These are phyloP conservation scores for Erysimum cheiranthoides DNA, from an alignment of 345 rosid species.

Conservation along the genomic window DNA sequence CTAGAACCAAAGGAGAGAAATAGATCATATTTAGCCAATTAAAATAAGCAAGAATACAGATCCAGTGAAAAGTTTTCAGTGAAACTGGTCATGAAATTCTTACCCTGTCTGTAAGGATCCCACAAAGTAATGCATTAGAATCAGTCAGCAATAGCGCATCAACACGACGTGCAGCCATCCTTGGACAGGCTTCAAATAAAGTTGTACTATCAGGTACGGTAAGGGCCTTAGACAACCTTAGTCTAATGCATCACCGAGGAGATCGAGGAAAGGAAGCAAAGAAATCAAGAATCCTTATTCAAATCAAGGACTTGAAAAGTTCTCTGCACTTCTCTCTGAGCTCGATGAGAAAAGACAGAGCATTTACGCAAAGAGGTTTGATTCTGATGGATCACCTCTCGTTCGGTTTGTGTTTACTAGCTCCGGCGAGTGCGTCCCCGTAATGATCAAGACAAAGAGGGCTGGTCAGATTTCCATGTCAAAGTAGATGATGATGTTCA, in stretches of 20 bases:
- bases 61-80: not conserved
- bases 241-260: constrained; percentile 43
- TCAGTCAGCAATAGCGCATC: constrained; percentile 94
- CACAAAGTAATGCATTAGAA: constrained; percentile 91
- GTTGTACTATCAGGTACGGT: constrained; percentile 87
- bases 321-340: constrained; percentile 67
- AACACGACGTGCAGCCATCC: constrained; percentile 94
- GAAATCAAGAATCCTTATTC: constrained; percentile 72
- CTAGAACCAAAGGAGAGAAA: constrained; percentile 32
- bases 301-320: constrained; percentile 69
- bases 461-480: too few relatives aligned
- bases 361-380: constrained; percentile 53
- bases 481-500: too few relatives aligned
- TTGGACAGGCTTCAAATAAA: constrained; percentile 80
- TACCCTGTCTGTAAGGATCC: constrained; percentile 98
- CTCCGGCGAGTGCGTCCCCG: constrained; percentile 54
- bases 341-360: constrained; percentile 64
- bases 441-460: constrained; percentile 55
- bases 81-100: not conserved
- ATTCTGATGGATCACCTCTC: constrained; percentile 54
- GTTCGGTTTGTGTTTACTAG: constrained; percentile 61
- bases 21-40: not conserved
- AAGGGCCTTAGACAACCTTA: constrained; percentile 83
- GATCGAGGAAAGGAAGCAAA: constrained; percentile 49
- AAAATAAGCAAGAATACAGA: not conserved